Evolutionary conservation across 75 land plant species (phyloP).

Genomic region (Selaginella tamariscina): DNA sequence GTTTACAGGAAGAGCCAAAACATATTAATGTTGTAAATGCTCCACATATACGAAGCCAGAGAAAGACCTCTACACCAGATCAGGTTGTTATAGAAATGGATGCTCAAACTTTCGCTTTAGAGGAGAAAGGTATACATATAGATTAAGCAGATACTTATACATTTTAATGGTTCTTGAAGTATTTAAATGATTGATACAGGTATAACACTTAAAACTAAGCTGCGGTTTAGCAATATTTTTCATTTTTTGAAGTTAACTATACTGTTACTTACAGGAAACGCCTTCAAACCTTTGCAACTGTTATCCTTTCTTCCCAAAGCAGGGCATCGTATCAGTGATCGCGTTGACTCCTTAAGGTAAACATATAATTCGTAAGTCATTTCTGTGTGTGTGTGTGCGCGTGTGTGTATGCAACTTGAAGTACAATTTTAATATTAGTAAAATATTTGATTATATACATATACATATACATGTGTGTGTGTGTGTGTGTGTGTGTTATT

Average conservation of each 20-base stretch:
- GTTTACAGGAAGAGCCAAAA: neutral
- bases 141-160: no score
- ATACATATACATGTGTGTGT: no score
- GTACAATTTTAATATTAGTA: no score
- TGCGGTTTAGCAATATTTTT: no score
- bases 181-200: no score
- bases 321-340: conserved; percentile 51
- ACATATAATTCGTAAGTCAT: conserved; percentile 15
- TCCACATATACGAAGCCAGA: conserved; percentile 62
- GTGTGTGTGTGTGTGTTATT: conserved; percentile 8
- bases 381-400: no score
- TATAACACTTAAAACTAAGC: no score
- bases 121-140: conserved; percentile 94
- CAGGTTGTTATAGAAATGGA: conserved; percentile 75
- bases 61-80: conserved; percentile 46
- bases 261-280: conserved; percentile 1
- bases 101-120: conserved; percentile 53
- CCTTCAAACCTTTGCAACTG: conserved; percentile 69
- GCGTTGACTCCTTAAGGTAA: conserved; percentile 88
- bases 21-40: conserved; percentile 8
- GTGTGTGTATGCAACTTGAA: no score
- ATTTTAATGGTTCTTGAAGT: no score
- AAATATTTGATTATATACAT: no score
- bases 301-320: conserved; percentile 72
- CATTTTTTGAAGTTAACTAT: no score